Evolutionary conservation across 2,329 filamentous ascomycete species (phyloP).

Genomic region (Scedosporium apiospermum): DNA sequence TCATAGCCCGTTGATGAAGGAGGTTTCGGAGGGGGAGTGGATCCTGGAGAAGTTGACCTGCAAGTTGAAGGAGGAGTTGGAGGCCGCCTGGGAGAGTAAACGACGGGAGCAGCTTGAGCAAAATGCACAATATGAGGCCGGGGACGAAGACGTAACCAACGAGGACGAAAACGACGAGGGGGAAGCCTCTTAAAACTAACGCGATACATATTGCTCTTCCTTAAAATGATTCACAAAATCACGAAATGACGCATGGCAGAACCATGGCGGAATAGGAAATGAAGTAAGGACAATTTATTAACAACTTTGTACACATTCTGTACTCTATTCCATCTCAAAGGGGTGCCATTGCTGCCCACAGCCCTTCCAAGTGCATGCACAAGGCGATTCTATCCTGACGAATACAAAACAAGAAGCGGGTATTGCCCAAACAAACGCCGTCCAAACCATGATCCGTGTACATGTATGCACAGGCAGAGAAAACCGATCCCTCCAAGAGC

Average conservation of each 20-base stretch:
- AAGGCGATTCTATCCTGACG: conserved; percentile 3
- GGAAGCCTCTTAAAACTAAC: neutral
- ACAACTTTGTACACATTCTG: too few relatives aligned
- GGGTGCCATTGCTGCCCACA: too few relatives aligned
- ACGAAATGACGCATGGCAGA: neutral
- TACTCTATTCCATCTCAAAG: too few relatives aligned
- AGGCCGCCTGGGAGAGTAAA: conserved; percentile 15
- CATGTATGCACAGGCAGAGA: neutral
- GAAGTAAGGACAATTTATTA: too few relatives aligned
- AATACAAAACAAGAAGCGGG: conserved; percentile 7
- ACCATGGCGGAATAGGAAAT: too few relatives aligned
- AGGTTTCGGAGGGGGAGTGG: conserved; percentile 62
- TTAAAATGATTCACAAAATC: too few relatives aligned
- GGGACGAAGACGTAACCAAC: neutral
- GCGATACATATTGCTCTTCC: neutral
- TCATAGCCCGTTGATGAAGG: conserved; percentile 59
- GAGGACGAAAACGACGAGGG: neutral
- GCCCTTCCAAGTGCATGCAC: neutral
- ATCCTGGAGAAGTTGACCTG: conserved; percentile 55
- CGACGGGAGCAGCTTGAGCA: neutral
- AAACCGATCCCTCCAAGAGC: neutral
- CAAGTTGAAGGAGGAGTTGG: conserved; percentile 46
- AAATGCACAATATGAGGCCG: neutral
- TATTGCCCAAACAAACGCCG: conserved; percentile 4
- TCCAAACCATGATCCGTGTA: neutral